Evolutionary conservation across 768 basidiomycete genomes (phyloP).

Genomic region (Dacryopinax spathularia): DNA sequence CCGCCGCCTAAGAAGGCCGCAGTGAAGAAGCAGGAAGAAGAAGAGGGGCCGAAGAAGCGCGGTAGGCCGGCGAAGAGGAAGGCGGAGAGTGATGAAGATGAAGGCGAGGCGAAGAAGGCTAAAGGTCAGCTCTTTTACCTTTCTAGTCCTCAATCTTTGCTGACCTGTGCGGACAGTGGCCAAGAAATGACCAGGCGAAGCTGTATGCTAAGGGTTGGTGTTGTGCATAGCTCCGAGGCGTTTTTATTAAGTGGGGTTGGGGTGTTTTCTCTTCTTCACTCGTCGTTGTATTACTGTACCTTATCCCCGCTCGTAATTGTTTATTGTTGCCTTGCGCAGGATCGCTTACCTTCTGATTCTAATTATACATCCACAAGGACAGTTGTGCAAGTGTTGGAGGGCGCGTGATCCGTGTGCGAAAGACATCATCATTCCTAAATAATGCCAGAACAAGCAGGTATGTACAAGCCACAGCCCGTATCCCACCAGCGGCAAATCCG

Average conservation of each 20-base stretch:
- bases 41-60: not conserved
- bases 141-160: not conserved
- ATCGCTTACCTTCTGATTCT: too few relatives aligned
- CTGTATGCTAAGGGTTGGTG: not conserved
- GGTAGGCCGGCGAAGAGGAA: not conserved
- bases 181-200: not conserved
- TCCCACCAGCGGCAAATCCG: too few relatives aligned
- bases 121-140: not conserved
- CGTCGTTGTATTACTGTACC: constrained; percentile 5
- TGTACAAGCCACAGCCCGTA: too few relatives aligned
- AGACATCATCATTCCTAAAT: too few relatives aligned
- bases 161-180: not conserved
- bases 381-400: too few relatives aligned
- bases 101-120: not conserved
- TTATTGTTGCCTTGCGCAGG: not conserved
- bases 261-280: not conserved
- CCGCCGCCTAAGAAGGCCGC: not conserved
- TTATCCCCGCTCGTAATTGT: not conserved
- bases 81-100: not conserved
- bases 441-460: too few relatives aligned
- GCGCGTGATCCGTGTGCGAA: too few relatives aligned
- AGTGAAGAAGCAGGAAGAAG: not conserved
- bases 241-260: not conserved
- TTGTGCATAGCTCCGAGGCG: not conserved
- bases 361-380: too few relatives aligned